A percentile compares a stretch with the other conserved stretches of the same genome.
Evolutionary conservation across 2,329 filamentous ascomycete genomes (phyloP).

Genomic region (Gliomastix tumulicola): DNA sequence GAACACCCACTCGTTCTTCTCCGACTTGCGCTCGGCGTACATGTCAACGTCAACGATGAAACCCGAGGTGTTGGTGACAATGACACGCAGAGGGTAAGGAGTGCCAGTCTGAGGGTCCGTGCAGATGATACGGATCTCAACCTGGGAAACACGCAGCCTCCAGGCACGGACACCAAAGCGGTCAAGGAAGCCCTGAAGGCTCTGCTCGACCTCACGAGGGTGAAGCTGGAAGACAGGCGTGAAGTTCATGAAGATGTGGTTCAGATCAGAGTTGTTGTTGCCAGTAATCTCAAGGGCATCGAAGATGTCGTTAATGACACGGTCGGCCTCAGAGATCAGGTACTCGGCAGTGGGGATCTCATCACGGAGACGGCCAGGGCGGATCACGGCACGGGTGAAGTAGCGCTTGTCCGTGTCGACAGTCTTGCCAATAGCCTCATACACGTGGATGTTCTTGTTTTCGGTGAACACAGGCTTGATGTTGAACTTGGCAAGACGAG

Average conservation of each 20-base stretch:
- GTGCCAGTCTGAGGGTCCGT: slow-evolving; percentile 79
- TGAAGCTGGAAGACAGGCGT: slow-evolving; percentile 90
- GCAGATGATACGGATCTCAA: slow-evolving; percentile 97
- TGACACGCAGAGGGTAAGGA: slow-evolving; percentile 87
- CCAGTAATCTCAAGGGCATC: slow-evolving; percentile 97
- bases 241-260: slow-evolving; percentile 99
- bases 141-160: slow-evolving; percentile 92
- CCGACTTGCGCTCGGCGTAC: slow-evolving; percentile 95
- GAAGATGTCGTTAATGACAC: slow-evolving; percentile 94
- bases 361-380: slow-evolving; percentile 87
- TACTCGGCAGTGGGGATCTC: slow-evolving; percentile 99
- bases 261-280: slow-evolving; percentile 98
- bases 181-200: slow-evolving; percentile 89
- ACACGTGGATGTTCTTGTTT: slow-evolving; percentile 98
- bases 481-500: slow-evolving; percentile 90
- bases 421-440: slow-evolving; percentile 91
- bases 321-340: slow-evolving; percentile 92
- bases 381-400: slow-evolving; percentile 93
- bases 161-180: slow-evolving; percentile 92
- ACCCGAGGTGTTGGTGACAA: slow-evolving; percentile 97
- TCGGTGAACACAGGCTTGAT: slow-evolving; percentile 98
- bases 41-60: slow-evolving; percentile 97
- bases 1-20: slow-evolving; percentile 98
- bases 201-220: slow-evolving; percentile 85
- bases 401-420: slow-evolving; percentile 97